Evolutionary conservation across 306 rosid genomes (phyloP).

Genomic region (Vigna nakashimae): DNA sequence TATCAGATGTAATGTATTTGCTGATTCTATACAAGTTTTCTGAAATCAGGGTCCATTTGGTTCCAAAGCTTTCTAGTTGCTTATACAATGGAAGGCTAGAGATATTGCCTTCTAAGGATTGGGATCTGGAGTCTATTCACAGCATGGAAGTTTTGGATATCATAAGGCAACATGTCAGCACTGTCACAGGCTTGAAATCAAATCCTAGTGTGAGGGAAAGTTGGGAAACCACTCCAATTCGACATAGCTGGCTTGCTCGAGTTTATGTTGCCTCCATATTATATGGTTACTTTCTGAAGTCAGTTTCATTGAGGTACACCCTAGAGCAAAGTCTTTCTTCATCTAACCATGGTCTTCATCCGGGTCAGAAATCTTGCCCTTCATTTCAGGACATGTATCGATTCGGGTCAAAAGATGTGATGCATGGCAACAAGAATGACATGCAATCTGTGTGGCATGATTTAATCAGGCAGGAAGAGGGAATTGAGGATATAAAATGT

Average conservation of each 20-base stretch:
- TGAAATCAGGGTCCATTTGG: conserved; percentile 78
- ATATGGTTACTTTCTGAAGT: conserved; percentile 79
- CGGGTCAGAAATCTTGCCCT: conserved; percentile 39
- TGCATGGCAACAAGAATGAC: conserved; percentile 48
- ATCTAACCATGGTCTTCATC: conserved; percentile 48
- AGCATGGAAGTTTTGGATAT: conserved; percentile 68
- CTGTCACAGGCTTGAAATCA: conserved; percentile 70
- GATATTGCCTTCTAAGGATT: conserved; percentile 77
- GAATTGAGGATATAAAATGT: conserved; percentile 52
- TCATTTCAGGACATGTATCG: conserved; percentile 49
- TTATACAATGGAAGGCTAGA: conserved; percentile 78
- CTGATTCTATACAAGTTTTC: conserved; percentile 67
- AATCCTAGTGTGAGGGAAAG: conserved; percentile 68
- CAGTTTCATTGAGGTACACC: conserved; percentile 65
- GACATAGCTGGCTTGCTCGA: conserved; percentile 53
- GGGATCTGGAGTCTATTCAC: conserved; percentile 81
- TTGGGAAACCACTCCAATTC: conserved; percentile 70
- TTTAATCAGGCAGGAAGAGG: conserved; percentile 45
- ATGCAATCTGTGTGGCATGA: conserved; percentile 41
- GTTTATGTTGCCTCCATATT: conserved; percentile 73
- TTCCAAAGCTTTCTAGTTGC: conserved; percentile 80
- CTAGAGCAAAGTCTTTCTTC: conserved; percentile 58
- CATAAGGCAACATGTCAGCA: conserved; percentile 71
- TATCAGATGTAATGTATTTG: conserved; percentile 74
- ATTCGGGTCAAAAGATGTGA: conserved; percentile 49